Evolutionary conservation across 495 filamentous ascomycete species (phyloP), one percentile per base, ranked within the genome.

Genomic region (Schizothecium vesticola): DNA sequence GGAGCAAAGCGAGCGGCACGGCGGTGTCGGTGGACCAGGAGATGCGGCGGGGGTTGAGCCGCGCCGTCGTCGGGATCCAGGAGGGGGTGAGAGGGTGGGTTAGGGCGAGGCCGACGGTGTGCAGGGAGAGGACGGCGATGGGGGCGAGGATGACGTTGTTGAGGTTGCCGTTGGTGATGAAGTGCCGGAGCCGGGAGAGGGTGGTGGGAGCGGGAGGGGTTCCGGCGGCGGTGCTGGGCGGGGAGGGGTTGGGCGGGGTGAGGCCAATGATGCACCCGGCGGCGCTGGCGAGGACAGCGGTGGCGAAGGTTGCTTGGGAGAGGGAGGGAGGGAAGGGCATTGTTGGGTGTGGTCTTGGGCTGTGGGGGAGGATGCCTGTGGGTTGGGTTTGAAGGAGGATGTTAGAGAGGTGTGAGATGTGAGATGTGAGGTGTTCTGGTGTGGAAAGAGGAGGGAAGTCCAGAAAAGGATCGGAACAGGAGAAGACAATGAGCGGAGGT

Each of bases 81-180:
- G 72, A 61, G 0, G 81, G 73, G 51, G 76, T 70, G 36, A 68
- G 64, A 23, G 82, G 82, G 43, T 80, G 78, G 56, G 65, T 31
- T 9, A 60, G 43, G 29, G 66, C 65, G 7, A 75, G 57, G 60
- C 26, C 57, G 59, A 66, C 58, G 56, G 66, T 61, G 56, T 71
- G 63, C 33, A 72, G 58, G 16, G 69, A 58, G n/a, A 75, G 66
- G 7, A 75, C 51, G 12, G 61, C 64, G 6, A 71, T 43, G 16
- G 70, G n/a, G n/a, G n/a, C n/a, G n/a, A n/a, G n/a, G n/a, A n/a
- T n/a, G n/a, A n/a, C n/a, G n/a, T n/a, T n/a, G n/a, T n/a, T n/a
- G 73, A n/a, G n/a, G n/a, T 61, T 61, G 23, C 59, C 59, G 56
- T 8, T 24, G 1, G 22, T 43, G n/a, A 70, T 56, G 22, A 55